Evolutionary conservation across 2,329 filamentous ascomycete species (phyloP).

Genomic region (Cladosporium sp.): DNA sequence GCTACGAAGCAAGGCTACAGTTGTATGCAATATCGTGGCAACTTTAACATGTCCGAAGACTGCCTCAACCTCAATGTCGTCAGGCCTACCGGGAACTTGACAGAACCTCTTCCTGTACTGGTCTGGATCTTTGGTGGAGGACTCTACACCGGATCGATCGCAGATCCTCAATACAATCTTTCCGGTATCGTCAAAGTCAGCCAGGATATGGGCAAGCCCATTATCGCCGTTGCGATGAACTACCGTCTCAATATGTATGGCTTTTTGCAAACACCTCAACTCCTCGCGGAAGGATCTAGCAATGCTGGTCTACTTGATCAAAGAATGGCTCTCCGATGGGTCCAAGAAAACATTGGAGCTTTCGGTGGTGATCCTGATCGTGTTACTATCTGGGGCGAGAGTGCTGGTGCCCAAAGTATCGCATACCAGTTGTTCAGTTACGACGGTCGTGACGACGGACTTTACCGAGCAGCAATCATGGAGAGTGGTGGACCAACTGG

Average conservation of each 20-base stretch:
- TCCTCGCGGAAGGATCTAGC: constrained; percentile 39
- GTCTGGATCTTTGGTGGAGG: constrained; percentile 58
- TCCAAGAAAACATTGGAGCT: constrained; percentile 52
- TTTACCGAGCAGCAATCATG: constrained; percentile 35
- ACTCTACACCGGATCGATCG: constrained; percentile 28
- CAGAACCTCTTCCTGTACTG: constrained; percentile 48
- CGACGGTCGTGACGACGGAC: neutral
- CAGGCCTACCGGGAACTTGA: constrained; percentile 27
- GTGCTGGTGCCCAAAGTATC: constrained; percentile 31
- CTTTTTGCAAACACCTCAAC: constrained; percentile 46
- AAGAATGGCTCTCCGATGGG: constrained; percentile 55
- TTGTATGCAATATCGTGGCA: constrained; percentile 4
- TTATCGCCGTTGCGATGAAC: constrained; percentile 12
- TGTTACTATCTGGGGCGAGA: constrained; percentile 33
- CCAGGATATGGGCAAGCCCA: constrained; percentile 7
- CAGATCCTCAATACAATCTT: constrained; percentile 57
- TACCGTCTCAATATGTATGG: constrained; percentile 44
- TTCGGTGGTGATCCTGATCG: constrained; percentile 53
- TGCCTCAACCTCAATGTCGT: constrained; percentile 53
- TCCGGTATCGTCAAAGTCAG: constrained; percentile 36
- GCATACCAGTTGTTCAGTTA: constrained; percentile 5
- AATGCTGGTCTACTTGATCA: constrained; percentile 66
- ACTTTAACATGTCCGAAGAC: constrained; percentile 40
- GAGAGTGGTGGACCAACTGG: constrained; percentile 32
- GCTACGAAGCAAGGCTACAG: constrained; percentile 33